Evolutionary conservation across 139 green algal species (phyloP), one percentile per base, ranked within the genome.

Genomic region (Micractinium conductrix): DNA sequence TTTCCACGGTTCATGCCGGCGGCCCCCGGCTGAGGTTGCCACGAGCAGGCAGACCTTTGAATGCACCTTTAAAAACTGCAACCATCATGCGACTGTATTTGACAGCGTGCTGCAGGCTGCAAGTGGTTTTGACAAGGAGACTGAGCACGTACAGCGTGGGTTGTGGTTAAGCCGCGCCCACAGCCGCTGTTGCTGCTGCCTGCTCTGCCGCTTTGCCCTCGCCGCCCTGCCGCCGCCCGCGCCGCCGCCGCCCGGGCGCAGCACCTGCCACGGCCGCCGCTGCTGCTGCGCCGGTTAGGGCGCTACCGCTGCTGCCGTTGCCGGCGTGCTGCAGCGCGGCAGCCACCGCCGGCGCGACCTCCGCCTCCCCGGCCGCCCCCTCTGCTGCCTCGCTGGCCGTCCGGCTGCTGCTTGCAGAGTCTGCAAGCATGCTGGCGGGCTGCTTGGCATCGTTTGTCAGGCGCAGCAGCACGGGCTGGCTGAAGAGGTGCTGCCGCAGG

Each of bases 401-500:
- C 45, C 75, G n/a, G 45, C 62, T 74, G 62, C 62, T 48, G 58
- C 33, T 33, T 33, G n/a, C 45, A 17, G 73, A 30, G 24, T 44
- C 73, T 8, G 43, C 42, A 30, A 28, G 7, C 42, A 62, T 2
- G 17, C 7, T 43, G 3, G 78, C 74, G 1, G 82, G 82, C 40
- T 50, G 28, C 43, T 38, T 37, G 1, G 74, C 17, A 38, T 89
- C 35, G 78, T 88, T 89, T 0, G 82, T 79, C 7, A 91, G 75
- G 16, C 40, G 45, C 35, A 93, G 80, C 50, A 63, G 44, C 38
- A 94, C 53, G 0, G 78, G 85, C 28, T 43, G 45, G 24, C 73
- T 28, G 33, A 94, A 89, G 26, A 63, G 68, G 84, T 96, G 92
- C 83, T 96, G 93, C 80, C 93, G 87, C 67, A 97, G 75, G 68